Base-by-base conservation (phyloP, 2,329 filamentous ascomycete genomes). In the Alternaria ventricosa region DNA sequence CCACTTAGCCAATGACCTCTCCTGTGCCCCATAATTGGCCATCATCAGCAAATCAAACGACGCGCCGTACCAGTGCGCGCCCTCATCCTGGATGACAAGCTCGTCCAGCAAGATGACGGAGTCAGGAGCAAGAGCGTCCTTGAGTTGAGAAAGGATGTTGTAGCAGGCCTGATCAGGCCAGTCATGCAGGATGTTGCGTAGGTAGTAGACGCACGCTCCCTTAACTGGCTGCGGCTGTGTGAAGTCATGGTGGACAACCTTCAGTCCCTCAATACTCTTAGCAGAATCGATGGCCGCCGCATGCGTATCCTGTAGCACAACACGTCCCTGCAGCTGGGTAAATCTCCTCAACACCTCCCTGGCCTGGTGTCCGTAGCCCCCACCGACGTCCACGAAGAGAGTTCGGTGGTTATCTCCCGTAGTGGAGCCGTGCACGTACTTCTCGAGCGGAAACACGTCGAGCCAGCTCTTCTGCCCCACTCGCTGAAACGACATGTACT, bases 401-500 rank as follows among this genome's bases (percentile, higher is more conserved):
- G 45, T 44, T 36, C 53, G 58, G 23, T 57, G 30, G 3, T 57
- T 20, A 12, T 45, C 13, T 12, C 20, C 33, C 3, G 45, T 27
- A 25, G 33, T 33, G 8, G 25, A 25, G 7, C 43, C 23, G 10
- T 15, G 23, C 45, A 61, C 5, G 15, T 44, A 57, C 33, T 61
- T 61, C 15, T 61, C 53, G 10, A 61, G 25, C 23, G 45, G 53
- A 18, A 61, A 61, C 15, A 61, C 58, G 20, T 61, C 53, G 6
- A 61, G 58, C 58, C 58, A 61, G 25, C 58, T 57, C 20, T 61
- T 50, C 18, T 61, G 58, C 8, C 58, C 58, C 8, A 61, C 58
- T 10, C 58, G 53, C 33, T 61, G 58, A n/a, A 61, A 57, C 2
- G 53, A 57, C 58, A 61, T 61, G 53, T 61, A 61, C n/a, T 61